Percentiles rank a stretch among this genome's conserved stretches.
phyloP scores from a whole-genome alignment of 2,329 filamentous ascomycete species.

The Penicillium sp. region DNA sequence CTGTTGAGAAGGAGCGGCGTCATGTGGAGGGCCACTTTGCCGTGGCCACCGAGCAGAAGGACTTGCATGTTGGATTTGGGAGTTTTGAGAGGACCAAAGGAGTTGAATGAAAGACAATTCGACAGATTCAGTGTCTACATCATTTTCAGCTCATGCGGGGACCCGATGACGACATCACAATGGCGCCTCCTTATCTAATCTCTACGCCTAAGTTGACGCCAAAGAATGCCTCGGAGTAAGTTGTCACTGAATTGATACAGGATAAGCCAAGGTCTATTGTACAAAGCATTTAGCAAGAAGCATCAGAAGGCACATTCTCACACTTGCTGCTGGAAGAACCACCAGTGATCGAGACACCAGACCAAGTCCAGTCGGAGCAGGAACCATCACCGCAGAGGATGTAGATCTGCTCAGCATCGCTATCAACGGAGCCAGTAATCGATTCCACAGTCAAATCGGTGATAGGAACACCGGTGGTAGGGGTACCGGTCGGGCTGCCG shows the following conservation, averaged over 20 bases:
- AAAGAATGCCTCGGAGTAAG: background rate
- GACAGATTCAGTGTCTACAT: background rate
- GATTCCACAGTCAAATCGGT: constrained; percentile 37
- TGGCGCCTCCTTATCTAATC: background rate
- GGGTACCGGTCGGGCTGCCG: constrained; percentile 41
- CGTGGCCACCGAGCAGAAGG: constrained; percentile 76
- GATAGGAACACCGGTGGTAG: constrained; percentile 42
- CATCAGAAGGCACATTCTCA: constrained; percentile 40
- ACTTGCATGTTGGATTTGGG: constrained; percentile 47
- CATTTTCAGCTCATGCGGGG: background rate
- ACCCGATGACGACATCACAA: constrained; percentile 3
- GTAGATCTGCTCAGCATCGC: constrained; percentile 45
- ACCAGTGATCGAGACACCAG: constrained; percentile 50
- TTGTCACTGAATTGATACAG: background rate
- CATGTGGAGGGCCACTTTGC: constrained; percentile 71
- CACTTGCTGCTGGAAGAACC: constrained; percentile 48
- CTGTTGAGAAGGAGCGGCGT: constrained; percentile 73
- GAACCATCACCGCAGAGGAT: constrained; percentile 55
- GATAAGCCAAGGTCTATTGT: background rate
- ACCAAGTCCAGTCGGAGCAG: constrained; percentile 57
- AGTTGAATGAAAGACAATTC: background rate
- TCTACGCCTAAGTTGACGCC: background rate
- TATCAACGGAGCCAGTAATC: constrained; percentile 37
- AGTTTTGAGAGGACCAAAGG: background rate
- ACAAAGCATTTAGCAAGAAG: constrained; percentile 29